Conservation (phyloP, 2,329 filamentous ascomycete species). For the Ophiosphaerella korrae region DNA sequence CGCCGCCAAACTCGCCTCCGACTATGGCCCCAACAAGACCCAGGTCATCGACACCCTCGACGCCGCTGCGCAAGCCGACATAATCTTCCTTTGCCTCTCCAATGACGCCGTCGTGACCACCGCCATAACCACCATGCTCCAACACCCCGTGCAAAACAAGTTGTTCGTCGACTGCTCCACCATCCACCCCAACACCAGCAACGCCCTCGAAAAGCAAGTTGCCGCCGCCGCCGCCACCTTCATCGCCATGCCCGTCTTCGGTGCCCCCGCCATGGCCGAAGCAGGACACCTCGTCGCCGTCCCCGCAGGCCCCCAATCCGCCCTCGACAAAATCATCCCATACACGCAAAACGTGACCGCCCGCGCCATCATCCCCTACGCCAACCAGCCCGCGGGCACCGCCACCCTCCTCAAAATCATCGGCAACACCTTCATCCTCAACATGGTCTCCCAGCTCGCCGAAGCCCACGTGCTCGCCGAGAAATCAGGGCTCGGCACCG, state of each 20-base stretch:
- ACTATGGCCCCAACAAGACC: slow-evolving; percentile 65
- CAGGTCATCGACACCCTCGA: slow-evolving; percentile 67
- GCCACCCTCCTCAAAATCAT: slow-evolving; percentile 78
- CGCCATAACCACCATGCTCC: slow-evolving; percentile 63
- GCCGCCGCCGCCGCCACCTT: slow-evolving; percentile 70
- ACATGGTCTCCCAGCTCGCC: slow-evolving; percentile 79
- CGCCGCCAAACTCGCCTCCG: slow-evolving; percentile 63
- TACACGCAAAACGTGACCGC: slow-evolving; percentile 77
- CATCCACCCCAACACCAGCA: slow-evolving; percentile 80
- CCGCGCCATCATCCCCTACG: slow-evolving; percentile 71
- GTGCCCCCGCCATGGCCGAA: slow-evolving; percentile 72
- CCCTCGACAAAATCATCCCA: slow-evolving; percentile 68
- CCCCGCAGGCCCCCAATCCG: slow-evolving; percentile 66
- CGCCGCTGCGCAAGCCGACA: slow-evolving; percentile 72
- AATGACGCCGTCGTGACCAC: slow-evolving; percentile 75
- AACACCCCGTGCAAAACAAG: slow-evolving; percentile 68
- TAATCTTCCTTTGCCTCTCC: slow-evolving; percentile 82
- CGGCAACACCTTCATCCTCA: slow-evolving; percentile 84
- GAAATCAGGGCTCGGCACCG: slow-evolving; percentile 74
- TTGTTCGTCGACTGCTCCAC: slow-evolving; percentile 88
- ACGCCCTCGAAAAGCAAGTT: slow-evolving; percentile 65
- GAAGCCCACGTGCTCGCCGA: slow-evolving; percentile 81
- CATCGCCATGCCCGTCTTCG: slow-evolving; percentile 76
- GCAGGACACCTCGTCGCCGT: slow-evolving; percentile 74
- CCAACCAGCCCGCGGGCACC: slow-evolving; percentile 69